Conservation (phyloP, 202 grass and related monocot species). For the Musa balbisiana region DNA sequence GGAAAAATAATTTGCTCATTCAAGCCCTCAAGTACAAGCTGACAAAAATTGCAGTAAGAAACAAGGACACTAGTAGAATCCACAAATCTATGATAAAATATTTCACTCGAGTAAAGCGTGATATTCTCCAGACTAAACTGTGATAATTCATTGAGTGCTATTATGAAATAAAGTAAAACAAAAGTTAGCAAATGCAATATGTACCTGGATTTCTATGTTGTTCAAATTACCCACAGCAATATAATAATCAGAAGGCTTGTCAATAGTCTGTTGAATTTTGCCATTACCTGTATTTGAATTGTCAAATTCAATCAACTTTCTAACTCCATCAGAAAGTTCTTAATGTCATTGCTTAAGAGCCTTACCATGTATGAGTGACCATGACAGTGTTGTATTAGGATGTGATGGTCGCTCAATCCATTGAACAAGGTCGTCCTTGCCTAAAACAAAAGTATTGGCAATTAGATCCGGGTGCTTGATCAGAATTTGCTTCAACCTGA, state of each 20-base stretch:
- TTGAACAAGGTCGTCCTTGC: constrained; percentile 33
- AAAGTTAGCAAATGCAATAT: background rate
- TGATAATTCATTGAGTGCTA: background rate
- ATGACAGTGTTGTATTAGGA: constrained; percentile 37
- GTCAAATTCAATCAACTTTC: background rate
- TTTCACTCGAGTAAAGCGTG: background rate
- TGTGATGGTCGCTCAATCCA: constrained; percentile 47
- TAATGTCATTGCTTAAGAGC: constrained; percentile 3
- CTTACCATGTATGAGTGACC: constrained; percentile 41
- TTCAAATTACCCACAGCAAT: constrained; percentile 51
- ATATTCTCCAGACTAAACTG: background rate
- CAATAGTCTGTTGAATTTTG: constrained; percentile 31
- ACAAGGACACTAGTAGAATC: background rate
- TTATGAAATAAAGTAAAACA: background rate
- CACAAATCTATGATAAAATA: background rate
- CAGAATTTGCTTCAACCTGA: background rate
- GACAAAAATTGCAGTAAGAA: background rate
- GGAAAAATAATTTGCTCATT: no score
- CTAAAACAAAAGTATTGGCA: constrained; percentile 16
- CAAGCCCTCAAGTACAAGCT: no score
- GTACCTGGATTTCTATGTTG: constrained; percentile 31
- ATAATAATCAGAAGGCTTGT: constrained; percentile 41
- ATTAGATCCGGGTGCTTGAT: background rate
- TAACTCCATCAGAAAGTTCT: background rate
- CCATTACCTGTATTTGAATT: constrained; percentile 40